A percentile compares a stretch with the other conserved stretches of the same genome.
Evolutionary conservation across 495 filamentous ascomycete genomes (phyloP).

Genomic region (Aspergillus funiculosus): DNA sequence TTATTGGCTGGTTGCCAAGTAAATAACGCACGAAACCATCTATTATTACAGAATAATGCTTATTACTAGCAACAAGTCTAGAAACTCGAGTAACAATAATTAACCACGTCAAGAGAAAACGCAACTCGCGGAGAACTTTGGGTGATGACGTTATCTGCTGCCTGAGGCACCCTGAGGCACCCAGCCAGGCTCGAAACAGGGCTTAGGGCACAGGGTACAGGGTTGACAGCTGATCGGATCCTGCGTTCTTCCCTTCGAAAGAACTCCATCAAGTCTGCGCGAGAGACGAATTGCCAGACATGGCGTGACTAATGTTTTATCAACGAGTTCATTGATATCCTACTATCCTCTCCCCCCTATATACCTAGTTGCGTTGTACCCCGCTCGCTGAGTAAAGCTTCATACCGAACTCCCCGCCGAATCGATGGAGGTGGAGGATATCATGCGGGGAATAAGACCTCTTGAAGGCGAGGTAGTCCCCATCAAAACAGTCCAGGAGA

Average conservation of each 20-base stretch:
- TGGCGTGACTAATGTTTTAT: background rate
- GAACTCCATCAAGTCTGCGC: background rate
- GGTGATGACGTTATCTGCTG: constrained; percentile 10
- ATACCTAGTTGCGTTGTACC: background rate
- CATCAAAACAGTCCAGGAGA: constrained; percentile 39
- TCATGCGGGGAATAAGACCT: constrained; percentile 24
- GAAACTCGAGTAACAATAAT: no score
- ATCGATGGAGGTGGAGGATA: constrained; percentile 25
- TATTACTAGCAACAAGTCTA: no score
- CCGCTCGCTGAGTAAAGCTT: background rate
- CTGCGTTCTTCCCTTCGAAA: background rate
- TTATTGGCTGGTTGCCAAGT: background rate
- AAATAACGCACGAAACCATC: background rate
- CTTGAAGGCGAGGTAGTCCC: constrained; percentile 31
- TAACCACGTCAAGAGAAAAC: no score
- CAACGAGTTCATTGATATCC: background rate
- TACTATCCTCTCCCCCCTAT: background rate
- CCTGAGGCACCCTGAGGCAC: background rate
- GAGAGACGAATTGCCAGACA: background rate
- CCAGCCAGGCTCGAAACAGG: constrained; percentile 15
- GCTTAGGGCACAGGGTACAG: constrained; percentile 37
- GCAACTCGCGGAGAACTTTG: no score
- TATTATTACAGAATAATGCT: background rate
- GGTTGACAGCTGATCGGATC: constrained; percentile 12
- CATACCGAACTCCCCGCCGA: background rate